Evolutionary conservation across 345 rosid species (phyloP), one percentile per base, ranked within the genome.

Genomic region (Combretum micranthum): DNA sequence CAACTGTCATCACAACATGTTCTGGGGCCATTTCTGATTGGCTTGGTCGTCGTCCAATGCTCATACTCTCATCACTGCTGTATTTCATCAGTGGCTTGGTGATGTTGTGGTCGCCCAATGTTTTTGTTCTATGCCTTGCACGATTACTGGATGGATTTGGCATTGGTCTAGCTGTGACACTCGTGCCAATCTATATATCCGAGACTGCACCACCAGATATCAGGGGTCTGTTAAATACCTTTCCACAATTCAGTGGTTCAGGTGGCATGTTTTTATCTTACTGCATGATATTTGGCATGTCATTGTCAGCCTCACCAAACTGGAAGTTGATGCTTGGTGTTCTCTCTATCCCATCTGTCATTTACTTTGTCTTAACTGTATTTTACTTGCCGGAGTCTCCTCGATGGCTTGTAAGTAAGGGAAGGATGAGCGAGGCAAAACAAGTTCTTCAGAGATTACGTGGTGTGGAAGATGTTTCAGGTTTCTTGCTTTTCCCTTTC

Each of bases 381-480:
- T 82, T 93, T 70, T 93, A 77, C 76, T 70, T 93, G 84, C 99
- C 99, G 5, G 99, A 93, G 74, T 89, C 99, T 49, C 99, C 99
- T 72, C 85, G 99, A 70, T 93, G 99, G 97, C 80, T 93, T 52
- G 96, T 93, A 66, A 93, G 99, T 66, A 93, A 89, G 81, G 99
- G 99, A 49, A 87, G 53, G 69, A 89, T 89, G 99, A 58, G 68
- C 0, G 95, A 93, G 73, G 99, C 99, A 15, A 85, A 83, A 64
- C 53, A 14, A 39, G 97, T 85, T 75, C 92, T 93, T 55, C 96
- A 93, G 77, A 82, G 68, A 69, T 77, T 93, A 63, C 94, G 87
- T 21, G 92, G 99, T 67, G 70, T 84, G 69, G 96, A 87, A 72
- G 99, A 93, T 67, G 96, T 93, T 72, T 83, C 90, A 65, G 97